phyloP scores from a whole-genome alignment of 768 basidiomycete species.

The Candolleomyces eurysporus region DNA sequence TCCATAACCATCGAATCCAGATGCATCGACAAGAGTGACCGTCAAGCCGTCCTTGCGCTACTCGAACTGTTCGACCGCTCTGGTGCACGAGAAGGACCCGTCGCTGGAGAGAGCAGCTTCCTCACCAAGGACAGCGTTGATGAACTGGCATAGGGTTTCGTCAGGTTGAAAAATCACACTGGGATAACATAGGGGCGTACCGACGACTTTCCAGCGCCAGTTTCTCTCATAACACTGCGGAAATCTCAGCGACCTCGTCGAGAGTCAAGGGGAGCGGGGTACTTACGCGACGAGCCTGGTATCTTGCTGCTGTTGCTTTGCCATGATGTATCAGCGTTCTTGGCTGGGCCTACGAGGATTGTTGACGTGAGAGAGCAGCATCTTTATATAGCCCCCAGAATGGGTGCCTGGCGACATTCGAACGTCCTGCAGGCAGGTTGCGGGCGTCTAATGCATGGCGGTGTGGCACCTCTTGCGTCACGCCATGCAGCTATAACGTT shows the following conservation, averaged over 20 bases:
- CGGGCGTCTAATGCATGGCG: too few relatives aligned
- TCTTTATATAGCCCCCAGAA: too few relatives aligned
- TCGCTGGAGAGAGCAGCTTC: neutral
- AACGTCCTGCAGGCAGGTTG: too few relatives aligned
- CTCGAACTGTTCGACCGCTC: neutral
- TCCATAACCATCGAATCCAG: slow-evolving; percentile 1
- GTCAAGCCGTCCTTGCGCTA: neutral
- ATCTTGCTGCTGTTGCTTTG: too few relatives aligned
- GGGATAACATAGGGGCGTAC: neutral
- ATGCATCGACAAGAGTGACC: neutral
- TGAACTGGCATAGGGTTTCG: neutral
- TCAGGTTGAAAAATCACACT: neutral
- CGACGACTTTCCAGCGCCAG: slow-evolving; percentile 3
- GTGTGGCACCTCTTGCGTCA: too few relatives aligned
- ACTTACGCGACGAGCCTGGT: too few relatives aligned
- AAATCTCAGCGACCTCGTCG: neutral
- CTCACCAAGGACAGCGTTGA: slow-evolving; percentile 1
- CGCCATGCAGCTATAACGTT: too few relatives aligned
- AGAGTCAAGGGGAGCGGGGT: too few relatives aligned
- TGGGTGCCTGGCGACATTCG: too few relatives aligned
- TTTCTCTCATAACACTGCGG: neutral
- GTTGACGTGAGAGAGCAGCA: too few relatives aligned
- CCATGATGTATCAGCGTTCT: too few relatives aligned
- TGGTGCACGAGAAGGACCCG: neutral
- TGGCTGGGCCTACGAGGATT: too few relatives aligned